phyloP scores from a whole-genome alignment of 2,329 filamentous ascomycete species.

The Cladosporium sp. region DNA sequence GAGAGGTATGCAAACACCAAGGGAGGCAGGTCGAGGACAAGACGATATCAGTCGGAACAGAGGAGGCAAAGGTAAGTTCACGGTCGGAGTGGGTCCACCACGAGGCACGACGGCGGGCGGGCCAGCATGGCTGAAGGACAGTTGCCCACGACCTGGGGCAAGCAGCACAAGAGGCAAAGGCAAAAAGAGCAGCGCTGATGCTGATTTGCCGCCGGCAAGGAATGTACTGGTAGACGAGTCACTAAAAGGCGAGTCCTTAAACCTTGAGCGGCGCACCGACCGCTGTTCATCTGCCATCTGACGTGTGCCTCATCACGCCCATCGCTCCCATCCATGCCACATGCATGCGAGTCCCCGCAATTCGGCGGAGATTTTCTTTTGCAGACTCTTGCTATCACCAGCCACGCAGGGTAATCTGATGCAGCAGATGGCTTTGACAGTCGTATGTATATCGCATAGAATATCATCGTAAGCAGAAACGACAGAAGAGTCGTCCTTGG shows the following conservation, averaged over 20 bases:
- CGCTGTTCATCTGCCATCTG: slow-evolving; percentile 7
- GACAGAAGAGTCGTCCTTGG: not conserved
- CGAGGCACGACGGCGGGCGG: slow-evolving; percentile 13
- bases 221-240: slow-evolving; percentile 12
- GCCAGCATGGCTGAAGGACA: slow-evolving; percentile 12
- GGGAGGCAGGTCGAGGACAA: not conserved
- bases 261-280: slow-evolving; percentile 12
- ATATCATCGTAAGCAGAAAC: no score
- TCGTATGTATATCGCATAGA: not conserved
- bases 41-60: slow-evolving; percentile 14
- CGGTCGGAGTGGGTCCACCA: slow-evolving; percentile 12
- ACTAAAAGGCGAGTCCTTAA: slow-evolving; percentile 13
- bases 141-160: slow-evolving; percentile 16
- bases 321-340: not conserved
- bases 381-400: slow-evolving; percentile 4
- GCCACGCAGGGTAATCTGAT: not conserved
- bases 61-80: slow-evolving; percentile 8
- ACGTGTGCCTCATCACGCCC: not conserved
- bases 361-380: slow-evolving; percentile 14
- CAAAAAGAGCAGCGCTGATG: not conserved
- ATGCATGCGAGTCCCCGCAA: slow-evolving; percentile 12
- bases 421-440: not conserved
- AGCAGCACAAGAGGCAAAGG: not conserved
- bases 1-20: not conserved
- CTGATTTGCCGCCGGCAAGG: slow-evolving; percentile 8